Evolutionary conservation across 805 yeast species (phyloP).

Genomic region (Monosporozyma aerobia): DNA sequence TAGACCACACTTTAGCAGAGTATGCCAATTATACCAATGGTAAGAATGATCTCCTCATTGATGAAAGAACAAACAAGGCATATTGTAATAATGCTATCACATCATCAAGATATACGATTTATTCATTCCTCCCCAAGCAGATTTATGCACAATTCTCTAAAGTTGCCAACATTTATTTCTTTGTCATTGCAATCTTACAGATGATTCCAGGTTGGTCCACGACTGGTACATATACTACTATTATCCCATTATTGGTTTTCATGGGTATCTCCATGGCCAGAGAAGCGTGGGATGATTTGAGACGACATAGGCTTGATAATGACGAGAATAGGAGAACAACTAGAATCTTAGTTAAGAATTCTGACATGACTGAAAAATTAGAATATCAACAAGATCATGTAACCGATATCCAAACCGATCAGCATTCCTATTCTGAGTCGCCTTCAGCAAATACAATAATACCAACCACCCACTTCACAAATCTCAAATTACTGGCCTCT

Average conservation of each 20-base stretch:
- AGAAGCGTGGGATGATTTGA: slow-evolving; percentile 90
- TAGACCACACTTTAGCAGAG: slow-evolving; percentile 31
- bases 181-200: slow-evolving; percentile 84
- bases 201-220: slow-evolving; percentile 97
- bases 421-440: not conserved
- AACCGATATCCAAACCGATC: not conserved
- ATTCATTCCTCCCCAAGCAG: slow-evolving; percentile 82
- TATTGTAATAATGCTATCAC: slow-evolving; percentile 65
- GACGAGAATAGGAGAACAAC: slow-evolving; percentile 63
- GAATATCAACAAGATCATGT: not conserved
- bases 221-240: slow-evolving; percentile 91
- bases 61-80: slow-evolving; percentile 53
- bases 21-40: slow-evolving; percentile 12
- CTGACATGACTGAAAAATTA: not conserved
- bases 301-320: slow-evolving; percentile 76
- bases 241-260: slow-evolving; percentile 77
- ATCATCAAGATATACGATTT: slow-evolving; percentile 75
- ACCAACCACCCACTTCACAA: slow-evolving; percentile 15
- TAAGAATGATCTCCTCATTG: slow-evolving; percentile 37
- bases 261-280: slow-evolving; percentile 82
- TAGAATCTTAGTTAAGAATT: slow-evolving; percentile 28
- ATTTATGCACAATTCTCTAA: slow-evolving; percentile 85
- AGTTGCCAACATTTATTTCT: slow-evolving; percentile 82
- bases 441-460: not conserved
- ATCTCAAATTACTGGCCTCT: slow-evolving; percentile 13